Evolutionary conservation across 2,329 filamentous ascomycete species (phyloP).

Genomic region (Claviceps sp.): DNA sequence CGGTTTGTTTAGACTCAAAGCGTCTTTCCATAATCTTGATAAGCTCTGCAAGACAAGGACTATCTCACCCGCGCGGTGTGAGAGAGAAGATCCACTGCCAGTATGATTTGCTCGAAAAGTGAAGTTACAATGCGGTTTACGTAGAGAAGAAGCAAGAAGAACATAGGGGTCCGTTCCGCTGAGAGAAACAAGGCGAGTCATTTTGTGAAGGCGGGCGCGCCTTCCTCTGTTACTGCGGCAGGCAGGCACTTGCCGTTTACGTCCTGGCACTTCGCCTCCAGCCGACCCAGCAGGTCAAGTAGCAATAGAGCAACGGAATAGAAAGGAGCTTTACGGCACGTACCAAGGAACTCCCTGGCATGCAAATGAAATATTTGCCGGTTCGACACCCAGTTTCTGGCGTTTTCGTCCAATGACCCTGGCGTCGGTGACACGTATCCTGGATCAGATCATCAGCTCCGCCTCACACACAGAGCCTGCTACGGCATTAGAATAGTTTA

Average conservation of each 20-base stretch:
- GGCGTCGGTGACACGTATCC: too few relatives aligned
- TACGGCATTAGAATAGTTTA: neutral
- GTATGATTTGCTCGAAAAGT: neutral
- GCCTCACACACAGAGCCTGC: constrained; percentile 1
- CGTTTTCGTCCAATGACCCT: neutral
- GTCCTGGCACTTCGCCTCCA: constrained; percentile 1
- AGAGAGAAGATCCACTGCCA: neutral
- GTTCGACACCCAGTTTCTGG: neutral
- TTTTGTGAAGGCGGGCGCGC: neutral
- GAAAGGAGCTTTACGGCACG: neutral
- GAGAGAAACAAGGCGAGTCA: neutral
- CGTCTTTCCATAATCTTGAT: neutral
- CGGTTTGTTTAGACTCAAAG: neutral
- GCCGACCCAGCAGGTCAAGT: neutral
- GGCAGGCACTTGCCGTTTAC: neutral
- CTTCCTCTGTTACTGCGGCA: neutral
- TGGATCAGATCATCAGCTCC: neutral
- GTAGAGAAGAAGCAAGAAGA: neutral
- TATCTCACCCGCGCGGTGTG: neutral
- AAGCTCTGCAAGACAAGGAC: neutral
- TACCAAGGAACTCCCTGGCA: too few relatives aligned
- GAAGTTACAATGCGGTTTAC: neutral
- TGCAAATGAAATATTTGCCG: too few relatives aligned
- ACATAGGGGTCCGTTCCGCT: neutral
- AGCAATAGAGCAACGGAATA: neutral